Percentiles rank a stretch among this genome's conserved stretches.
These are phyloP conservation scores for Penicillium italicum DNA, from an alignment of 2,329 filamentous ascomycete genomes.

Conservation along the genomic window DNA sequence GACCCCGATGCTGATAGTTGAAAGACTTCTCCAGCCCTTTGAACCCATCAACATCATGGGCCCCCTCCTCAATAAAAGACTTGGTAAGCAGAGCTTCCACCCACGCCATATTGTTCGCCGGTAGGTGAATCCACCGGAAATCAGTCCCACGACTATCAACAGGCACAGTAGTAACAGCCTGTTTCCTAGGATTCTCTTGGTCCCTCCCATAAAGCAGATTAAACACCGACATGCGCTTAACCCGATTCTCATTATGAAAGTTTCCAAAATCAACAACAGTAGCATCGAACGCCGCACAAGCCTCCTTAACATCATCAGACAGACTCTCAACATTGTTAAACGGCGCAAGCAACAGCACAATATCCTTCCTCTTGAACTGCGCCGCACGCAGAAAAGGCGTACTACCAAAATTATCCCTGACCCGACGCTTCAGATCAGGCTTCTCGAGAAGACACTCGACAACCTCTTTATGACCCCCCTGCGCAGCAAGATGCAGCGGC, in stretches of 20 bases:
- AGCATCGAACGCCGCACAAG: slow-evolving; percentile 50
- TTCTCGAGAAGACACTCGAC: slow-evolving; percentile 36
- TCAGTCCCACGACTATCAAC: slow-evolving; percentile 48
- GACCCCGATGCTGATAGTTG: slow-evolving; percentile 59
- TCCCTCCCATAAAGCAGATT: slow-evolving; percentile 54
- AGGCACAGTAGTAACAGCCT: slow-evolving; percentile 47
- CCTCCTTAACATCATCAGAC: slow-evolving; percentile 41
- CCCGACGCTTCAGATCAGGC: slow-evolving; percentile 30
- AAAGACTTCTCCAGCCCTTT: slow-evolving; percentile 61
- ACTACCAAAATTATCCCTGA: slow-evolving; percentile 40
- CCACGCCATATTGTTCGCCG: slow-evolving; percentile 57
- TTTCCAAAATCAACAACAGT: slow-evolving; percentile 54
- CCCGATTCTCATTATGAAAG: slow-evolving; percentile 43
- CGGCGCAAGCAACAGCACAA: slow-evolving; percentile 35
- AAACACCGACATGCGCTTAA: slow-evolving; percentile 49
- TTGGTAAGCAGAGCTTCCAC: slow-evolving; percentile 62
- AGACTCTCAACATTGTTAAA: slow-evolving; percentile 38
- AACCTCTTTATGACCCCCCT: slow-evolving; percentile 38
- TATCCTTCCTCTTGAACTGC: slow-evolving; percentile 38
- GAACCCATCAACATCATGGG: slow-evolving; percentile 60
- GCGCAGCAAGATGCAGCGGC: slow-evolving; percentile 40
- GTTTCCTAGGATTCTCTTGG: slow-evolving; percentile 43
- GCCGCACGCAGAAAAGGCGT: slow-evolving; percentile 42
- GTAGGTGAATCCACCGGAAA: slow-evolving; percentile 54
- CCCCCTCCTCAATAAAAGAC: slow-evolving; percentile 60